Evolutionary conservation across 805 yeast species (phyloP), one percentile per base, ranked within the genome.

Genomic region (Myxozyma sirexii): DNA sequence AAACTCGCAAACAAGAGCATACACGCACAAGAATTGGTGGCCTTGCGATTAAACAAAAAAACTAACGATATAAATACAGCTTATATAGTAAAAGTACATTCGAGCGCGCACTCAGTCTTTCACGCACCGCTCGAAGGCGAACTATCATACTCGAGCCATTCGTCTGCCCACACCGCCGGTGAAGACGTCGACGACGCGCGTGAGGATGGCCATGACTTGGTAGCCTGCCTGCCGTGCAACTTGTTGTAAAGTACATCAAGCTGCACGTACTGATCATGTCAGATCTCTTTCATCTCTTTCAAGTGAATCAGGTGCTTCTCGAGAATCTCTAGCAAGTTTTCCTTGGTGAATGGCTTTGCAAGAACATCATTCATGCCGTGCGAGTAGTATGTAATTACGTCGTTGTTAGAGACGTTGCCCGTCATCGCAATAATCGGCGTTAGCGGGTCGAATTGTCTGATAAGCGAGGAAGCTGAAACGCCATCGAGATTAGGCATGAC

Each of bases 401-500:
- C 96, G 66, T 86, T 84, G 64, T 87, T 89, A 66, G 88, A 87
- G 57, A 90, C 88, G 70, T 90, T 90, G 42, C 96, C 96, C 1
- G 97, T 90, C 96, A 90, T 90, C 31, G 96, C 96, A 66, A 94
- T 87, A 63, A 94, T 89, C 12, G 98, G 98, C 0, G 97, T 90
- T 55, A 81, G 82, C 21, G 84, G 83, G 72, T 91, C 96, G 71
- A 90, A 89, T 19, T 87, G 84, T 67, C 98, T 80, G 49, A 94
- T 90, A 45, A 93, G 84, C 42, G 93, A 87, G 1, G 97, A 88
- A 0, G 97, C 97, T 1, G 96, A 86, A n/a, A 82, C 75, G 0
- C 88, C 88, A 68, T 84, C 88, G 60, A 80, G 76, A 17, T 77
- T 71, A 6, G 84, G 84, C 77, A 83, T 77, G 51, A 83, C 84